These are phyloP conservation scores for Paraurostyla sp. DNA, from an alignment of 73 alveolate genomes.

Conservation along the genomic window DNA sequence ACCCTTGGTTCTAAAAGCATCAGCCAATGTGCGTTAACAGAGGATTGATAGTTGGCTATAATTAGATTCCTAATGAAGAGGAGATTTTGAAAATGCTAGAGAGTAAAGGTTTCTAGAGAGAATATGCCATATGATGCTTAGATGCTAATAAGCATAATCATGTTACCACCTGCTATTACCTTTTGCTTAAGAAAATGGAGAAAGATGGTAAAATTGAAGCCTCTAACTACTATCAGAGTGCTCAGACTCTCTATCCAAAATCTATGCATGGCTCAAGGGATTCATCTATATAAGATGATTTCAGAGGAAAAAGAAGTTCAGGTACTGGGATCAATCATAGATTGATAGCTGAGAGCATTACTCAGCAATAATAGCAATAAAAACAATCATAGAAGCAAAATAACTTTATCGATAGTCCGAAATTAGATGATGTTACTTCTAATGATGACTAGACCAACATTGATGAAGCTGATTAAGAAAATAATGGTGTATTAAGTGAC, in stretches of 20 bases:
- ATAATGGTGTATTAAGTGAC: background rate
- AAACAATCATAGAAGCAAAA: background rate
- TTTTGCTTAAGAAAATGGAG: constrained; percentile 60
- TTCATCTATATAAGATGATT: background rate
- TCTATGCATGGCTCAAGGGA: constrained; percentile 37
- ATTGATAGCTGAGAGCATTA: background rate
- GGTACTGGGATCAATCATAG: no score
- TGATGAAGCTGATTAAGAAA: constrained; percentile 20
- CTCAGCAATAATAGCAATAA: background rate
- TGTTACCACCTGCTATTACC: constrained; percentile 83
- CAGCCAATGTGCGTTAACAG: constrained; percentile 66
- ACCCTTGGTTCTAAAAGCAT: constrained; percentile 91
- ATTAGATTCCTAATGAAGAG: constrained; percentile 92
- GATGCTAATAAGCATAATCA: constrained; percentile 85
- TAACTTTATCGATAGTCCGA: background rate
- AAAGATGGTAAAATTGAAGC: constrained; percentile 64
- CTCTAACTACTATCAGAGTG: constrained; percentile 48
- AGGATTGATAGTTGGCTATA: constrained; percentile 91
- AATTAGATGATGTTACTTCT: constrained; percentile 41
- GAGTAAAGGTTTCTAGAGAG: constrained; percentile 77
- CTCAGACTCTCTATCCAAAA: constrained; percentile 41
- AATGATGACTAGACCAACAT: constrained; percentile 37
- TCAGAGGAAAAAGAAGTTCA: background rate
- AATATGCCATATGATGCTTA: constrained; percentile 66
- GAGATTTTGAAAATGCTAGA: constrained; percentile 78